phyloP scores from a whole-genome alignment of 768 basidiomycete species.

The Leccinum sublutescens region DNA sequence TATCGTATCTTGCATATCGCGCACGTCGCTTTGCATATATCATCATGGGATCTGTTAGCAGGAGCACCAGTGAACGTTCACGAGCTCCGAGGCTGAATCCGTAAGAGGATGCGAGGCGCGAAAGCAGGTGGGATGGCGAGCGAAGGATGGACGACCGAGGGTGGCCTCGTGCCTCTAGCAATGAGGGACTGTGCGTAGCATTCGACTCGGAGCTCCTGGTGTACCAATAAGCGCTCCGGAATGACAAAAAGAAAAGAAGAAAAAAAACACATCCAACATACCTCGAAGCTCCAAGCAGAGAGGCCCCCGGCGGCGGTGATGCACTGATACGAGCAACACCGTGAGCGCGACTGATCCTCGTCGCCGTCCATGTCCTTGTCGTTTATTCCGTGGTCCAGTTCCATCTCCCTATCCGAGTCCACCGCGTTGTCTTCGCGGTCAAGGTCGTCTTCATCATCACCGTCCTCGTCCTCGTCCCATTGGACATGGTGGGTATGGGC shows the following conservation, averaged over 20 bases:
- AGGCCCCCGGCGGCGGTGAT: constrained; percentile 28
- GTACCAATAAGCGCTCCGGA: neutral
- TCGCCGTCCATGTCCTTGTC: neutral
- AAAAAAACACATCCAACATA: neutral
- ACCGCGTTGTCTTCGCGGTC: neutral
- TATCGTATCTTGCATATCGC: constrained; percentile 1
- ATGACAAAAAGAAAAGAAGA: neutral
- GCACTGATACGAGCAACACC: constrained; percentile 24
- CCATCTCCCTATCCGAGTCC: neutral
- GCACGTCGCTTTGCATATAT: neutral
- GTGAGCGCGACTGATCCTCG: neutral
- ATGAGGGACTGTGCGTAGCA: constrained; percentile 32
- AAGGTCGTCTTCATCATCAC: neutral
- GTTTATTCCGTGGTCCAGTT: neutral
- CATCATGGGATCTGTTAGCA: neutral
- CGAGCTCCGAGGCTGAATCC: neutral
- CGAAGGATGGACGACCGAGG: constrained; percentile 11
- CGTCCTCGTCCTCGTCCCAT: neutral
- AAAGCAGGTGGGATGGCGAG: constrained; percentile 33
- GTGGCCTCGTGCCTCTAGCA: constrained; percentile 24
- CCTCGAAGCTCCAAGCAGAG: constrained; percentile 29
- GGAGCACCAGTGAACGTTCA: neutral
- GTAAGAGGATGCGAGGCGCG: constrained; percentile 13
- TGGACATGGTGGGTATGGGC: neutral
- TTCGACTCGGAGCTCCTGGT: constrained; percentile 28